A percentile compares a stretch with the other conserved stretches of the same genome.
Conservation (phyloP, 257 asterid genomes). For the Handroanthus guayacan region DNA sequence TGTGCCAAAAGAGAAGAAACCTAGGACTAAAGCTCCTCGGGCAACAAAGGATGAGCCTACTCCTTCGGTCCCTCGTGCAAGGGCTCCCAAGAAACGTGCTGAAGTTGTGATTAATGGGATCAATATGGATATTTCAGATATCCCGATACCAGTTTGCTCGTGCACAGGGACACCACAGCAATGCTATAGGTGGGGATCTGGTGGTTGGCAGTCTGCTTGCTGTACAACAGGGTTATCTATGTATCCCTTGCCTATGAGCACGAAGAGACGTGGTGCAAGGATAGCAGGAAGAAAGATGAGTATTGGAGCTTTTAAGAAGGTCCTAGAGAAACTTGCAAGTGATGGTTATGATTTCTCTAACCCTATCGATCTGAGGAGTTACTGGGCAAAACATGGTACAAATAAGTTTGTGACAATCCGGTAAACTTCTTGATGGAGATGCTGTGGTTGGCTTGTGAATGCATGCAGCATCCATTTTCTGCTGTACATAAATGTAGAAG, state of each 20-base stretch:
- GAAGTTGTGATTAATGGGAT: conserved; percentile 77
- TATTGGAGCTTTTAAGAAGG: conserved; percentile 89
- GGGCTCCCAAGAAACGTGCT: conserved; percentile 79
- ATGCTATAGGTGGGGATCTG: conserved; percentile 94
- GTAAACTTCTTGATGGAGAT: conserved; percentile 46
- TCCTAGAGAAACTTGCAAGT: conserved; percentile 74
- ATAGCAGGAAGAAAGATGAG: conserved; percentile 96
- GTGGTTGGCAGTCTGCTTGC: conserved; percentile 98
- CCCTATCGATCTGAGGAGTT: conserved; percentile 79
- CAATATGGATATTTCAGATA: conserved; percentile 73
- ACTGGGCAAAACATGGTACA: conserved; percentile 96
- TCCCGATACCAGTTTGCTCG: conserved; percentile 82
- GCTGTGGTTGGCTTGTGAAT: conserved; percentile 37
- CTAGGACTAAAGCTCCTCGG: conserved; percentile 57
- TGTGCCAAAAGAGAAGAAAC: conserved; percentile 66
- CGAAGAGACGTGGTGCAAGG: conserved; percentile 84
- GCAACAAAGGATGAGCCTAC: conserved; percentile 50
- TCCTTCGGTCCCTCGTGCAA: conserved; percentile 53
- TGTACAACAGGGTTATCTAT: conserved; percentile 75
- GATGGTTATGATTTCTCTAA: conserved; percentile 74
- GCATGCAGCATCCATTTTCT: conserved; percentile 48
- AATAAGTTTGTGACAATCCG: conserved; percentile 90
- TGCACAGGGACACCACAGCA: conserved; percentile 86
- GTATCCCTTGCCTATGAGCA: conserved; percentile 84
- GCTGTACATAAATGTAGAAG: conserved; percentile 62